phyloP scores from a whole-genome alignment of 176 grass and related monocot species.

The Rhynchospora breviuscula region DNA sequence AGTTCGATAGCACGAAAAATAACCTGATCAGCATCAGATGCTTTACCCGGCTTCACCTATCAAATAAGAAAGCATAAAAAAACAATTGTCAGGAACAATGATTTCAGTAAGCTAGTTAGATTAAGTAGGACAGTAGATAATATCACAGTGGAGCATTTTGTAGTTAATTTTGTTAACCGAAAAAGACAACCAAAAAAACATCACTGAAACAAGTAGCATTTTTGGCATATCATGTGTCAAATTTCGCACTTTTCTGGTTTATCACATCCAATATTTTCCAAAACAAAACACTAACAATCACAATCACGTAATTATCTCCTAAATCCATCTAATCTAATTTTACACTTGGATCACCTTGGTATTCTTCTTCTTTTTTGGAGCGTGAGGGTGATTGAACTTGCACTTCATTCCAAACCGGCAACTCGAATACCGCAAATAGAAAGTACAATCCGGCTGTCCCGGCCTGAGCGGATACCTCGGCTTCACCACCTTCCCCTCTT shows the following conservation, averaged over 20 bases:
- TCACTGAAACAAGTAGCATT: not conserved
- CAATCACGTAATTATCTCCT: not conserved
- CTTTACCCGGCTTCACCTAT: slow-evolving; percentile 10
- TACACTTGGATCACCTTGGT: slow-evolving; percentile 11
- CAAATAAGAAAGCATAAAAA: not conserved
- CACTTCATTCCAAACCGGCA: slow-evolving; percentile 79
- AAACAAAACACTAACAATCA: slow-evolving; percentile 7
- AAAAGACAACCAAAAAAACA: not conserved
- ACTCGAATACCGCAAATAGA: slow-evolving; percentile 59
- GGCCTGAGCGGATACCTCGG: slow-evolving; percentile 44
- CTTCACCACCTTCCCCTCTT: slow-evolving; percentile 17
- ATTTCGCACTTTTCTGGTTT: not conserved
- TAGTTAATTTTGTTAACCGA: not conserved
- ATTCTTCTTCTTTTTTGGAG: slow-evolving; percentile 55
- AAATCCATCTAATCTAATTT: not conserved
- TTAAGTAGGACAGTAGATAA: not conserved
- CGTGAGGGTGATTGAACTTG: slow-evolving; percentile 80
- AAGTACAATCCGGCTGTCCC: slow-evolving; percentile 56
- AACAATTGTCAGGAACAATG: not conserved
- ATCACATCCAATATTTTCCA: not conserved
- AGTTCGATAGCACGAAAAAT: not conserved
- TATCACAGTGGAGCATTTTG: not conserved
- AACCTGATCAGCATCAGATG: slow-evolving; percentile 16
- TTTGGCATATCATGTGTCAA: not conserved
- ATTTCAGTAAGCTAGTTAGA: not conserved